Conservation (phyloP, 2,329 filamentous ascomycete species). For the Incumbomyces delicatus region DNA sequence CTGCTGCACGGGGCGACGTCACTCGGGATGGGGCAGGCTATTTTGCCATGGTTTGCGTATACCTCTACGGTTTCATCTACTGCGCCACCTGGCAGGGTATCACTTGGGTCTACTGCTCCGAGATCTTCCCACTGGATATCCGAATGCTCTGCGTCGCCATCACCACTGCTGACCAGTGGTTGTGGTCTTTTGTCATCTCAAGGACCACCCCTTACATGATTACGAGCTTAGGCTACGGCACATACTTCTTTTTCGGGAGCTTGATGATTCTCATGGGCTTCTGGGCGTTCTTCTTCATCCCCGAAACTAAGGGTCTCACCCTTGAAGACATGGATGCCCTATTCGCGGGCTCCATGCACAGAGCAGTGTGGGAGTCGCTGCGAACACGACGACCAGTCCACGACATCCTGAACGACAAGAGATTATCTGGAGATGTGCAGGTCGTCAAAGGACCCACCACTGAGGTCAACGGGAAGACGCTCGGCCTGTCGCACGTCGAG, state of each 20-base stretch:
- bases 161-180: constrained; percentile 51
- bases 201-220: constrained; percentile 6
- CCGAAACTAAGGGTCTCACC: constrained; percentile 57
- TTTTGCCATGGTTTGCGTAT: constrained; percentile 60
- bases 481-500: background rate
- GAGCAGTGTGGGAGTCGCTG: background rate
- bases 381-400: background rate
- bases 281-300: constrained; percentile 38
- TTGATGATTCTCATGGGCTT: constrained; percentile 53
- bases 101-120: constrained; percentile 62
- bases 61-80: constrained; percentile 59
- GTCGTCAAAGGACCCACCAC: background rate
- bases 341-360: constrained; percentile 7
- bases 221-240: constrained; percentile 1
- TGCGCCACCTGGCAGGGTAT: constrained; percentile 60
- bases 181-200: constrained; percentile 7
- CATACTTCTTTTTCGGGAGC: constrained; percentile 5
- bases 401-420: background rate
- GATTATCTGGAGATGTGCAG: background rate
- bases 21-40: constrained; percentile 52
- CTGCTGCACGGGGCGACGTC: constrained; percentile 43
- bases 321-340: constrained; percentile 17
- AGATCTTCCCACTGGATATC: constrained; percentile 59
- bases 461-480: background rate
- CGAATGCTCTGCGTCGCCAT: constrained; percentile 58